A percentile compares a stretch with the other conserved stretches of the same genome.
Evolutionary conservation across 2,329 filamentous ascomycete species (phyloP).

Genomic region (Penicillium decumbens): DNA sequence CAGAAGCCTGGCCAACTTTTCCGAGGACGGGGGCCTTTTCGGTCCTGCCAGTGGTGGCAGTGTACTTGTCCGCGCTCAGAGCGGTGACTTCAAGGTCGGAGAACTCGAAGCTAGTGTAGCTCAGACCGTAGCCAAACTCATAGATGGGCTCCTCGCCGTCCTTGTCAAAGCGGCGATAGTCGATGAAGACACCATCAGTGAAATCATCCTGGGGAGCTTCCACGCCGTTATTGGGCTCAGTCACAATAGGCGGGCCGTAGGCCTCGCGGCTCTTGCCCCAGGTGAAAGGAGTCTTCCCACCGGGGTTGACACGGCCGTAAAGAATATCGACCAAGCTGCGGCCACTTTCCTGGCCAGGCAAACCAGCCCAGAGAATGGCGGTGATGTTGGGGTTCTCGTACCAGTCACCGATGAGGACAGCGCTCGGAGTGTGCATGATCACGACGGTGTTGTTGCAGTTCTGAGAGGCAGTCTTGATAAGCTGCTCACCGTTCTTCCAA

Average conservation of each 20-base stretch:
- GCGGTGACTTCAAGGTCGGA: constrained; percentile 52
- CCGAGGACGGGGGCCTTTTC: constrained; percentile 52
- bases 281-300: constrained; percentile 60
- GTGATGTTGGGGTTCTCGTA: constrained; percentile 62
- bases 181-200: constrained; percentile 57
- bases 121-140: constrained; percentile 59
- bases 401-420: constrained; percentile 67
- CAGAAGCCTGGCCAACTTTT: constrained; percentile 44
- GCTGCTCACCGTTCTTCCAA: constrained; percentile 73
- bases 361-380: constrained; percentile 69
- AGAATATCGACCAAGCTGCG: constrained; percentile 70
- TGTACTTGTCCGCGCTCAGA: constrained; percentile 47
- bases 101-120: constrained; percentile 60
- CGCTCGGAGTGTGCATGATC: constrained; percentile 78
- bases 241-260: constrained; percentile 56
- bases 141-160: constrained; percentile 54
- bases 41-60: constrained; percentile 51
- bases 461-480: constrained; percentile 75
- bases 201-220: constrained; percentile 57
- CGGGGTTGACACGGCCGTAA: constrained; percentile 62
- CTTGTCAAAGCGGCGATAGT: constrained; percentile 51
- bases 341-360: constrained; percentile 71
- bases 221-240: constrained; percentile 54
- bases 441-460: constrained; percentile 85
- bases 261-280: constrained; percentile 51